Conservation (phyloP, 1,284 basidiomycete species). For the Nidula niveotomentosa region DNA sequence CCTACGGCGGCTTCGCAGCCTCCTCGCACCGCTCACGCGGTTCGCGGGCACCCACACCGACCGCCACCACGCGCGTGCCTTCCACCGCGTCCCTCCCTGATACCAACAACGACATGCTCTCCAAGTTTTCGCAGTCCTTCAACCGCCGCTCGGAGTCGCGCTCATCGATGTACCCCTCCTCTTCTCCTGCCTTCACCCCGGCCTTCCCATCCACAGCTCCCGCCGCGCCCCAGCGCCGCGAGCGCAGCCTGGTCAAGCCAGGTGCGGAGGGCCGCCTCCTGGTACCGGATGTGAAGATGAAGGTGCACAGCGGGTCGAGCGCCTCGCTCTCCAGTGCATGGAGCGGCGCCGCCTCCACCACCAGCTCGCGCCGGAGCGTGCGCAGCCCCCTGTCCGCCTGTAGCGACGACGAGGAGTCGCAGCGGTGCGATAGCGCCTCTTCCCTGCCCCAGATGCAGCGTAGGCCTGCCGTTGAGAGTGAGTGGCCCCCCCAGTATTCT, state of each 20-base stretch:
- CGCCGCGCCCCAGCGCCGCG: slow-evolving; percentile 33
- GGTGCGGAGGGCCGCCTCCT: slow-evolving; percentile 65
- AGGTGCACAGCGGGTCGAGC: slow-evolving; percentile 39
- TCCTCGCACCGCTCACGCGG: slow-evolving; percentile 45
- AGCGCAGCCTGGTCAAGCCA: slow-evolving; percentile 50
- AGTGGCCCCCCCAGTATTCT: slow-evolving; percentile 12
- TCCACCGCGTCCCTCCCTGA: slow-evolving; percentile 24
- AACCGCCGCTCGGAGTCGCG: slow-evolving; percentile 51
- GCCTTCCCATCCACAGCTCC: slow-evolving; percentile 24
- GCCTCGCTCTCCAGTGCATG: slow-evolving; percentile 32
- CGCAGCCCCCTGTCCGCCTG: slow-evolving; percentile 40
- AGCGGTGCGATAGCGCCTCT: slow-evolving; percentile 11
- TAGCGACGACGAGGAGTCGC: slow-evolving; percentile 21
- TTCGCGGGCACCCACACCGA: slow-evolving; percentile 25
- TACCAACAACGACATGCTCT: slow-evolving; percentile 47
- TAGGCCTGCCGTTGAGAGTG: slow-evolving; percentile 38
- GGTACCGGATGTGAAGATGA: slow-evolving; percentile 63
- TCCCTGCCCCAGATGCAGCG: slow-evolving; percentile 14
- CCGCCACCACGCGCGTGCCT: slow-evolving; percentile 19
- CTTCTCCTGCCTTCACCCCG: slow-evolving; percentile 21
- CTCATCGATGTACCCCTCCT: slow-evolving; percentile 27
- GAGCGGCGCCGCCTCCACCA: slow-evolving; percentile 18
- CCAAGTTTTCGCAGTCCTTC: slow-evolving; percentile 53
- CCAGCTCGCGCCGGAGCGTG: slow-evolving; percentile 16
- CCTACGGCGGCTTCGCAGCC: slow-evolving; percentile 46